Conservation (phyloP, 331 rosid genomes). For the Prunus yedoensis region DNA sequence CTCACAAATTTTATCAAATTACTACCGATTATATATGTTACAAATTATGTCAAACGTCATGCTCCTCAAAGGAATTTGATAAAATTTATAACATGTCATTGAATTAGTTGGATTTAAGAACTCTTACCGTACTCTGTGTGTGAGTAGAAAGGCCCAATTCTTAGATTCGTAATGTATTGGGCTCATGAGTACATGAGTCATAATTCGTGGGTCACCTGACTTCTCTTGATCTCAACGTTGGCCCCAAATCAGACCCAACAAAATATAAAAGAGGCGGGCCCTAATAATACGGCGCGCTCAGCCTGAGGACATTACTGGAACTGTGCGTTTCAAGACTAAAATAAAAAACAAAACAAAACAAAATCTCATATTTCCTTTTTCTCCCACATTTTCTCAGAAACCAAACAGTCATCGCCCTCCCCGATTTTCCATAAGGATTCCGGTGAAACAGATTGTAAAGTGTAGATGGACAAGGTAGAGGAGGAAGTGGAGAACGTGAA, state of each 20-base stretch:
- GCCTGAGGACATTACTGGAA: background rate
- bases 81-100: too few relatives aligned
- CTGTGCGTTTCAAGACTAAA: background rate
- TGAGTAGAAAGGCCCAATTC: background rate
- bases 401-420: background rate
- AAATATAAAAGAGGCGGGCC: background rate
- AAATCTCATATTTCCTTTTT: background rate
- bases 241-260: too few relatives aligned
- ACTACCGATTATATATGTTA: too few relatives aligned
- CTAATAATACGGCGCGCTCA: background rate
- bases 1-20: too few relatives aligned
- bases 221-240: background rate
- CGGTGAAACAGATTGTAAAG: background rate
- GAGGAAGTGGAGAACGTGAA: conserved; percentile 70
- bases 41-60: too few relatives aligned
- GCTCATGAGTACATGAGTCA: background rate
- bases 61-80: too few relatives aligned
- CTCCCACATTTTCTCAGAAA: background rate
- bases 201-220: background rate
- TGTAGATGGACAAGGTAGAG: conserved; percentile 65
- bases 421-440: background rate
- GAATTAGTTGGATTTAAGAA: too few relatives aligned
- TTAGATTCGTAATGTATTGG: background rate
- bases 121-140: too few relatives aligned
- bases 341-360: background rate